Conservation (phyloP, 2,329 filamentous ascomycete genomes). For the Zymoseptoria passerinii region DNA sequence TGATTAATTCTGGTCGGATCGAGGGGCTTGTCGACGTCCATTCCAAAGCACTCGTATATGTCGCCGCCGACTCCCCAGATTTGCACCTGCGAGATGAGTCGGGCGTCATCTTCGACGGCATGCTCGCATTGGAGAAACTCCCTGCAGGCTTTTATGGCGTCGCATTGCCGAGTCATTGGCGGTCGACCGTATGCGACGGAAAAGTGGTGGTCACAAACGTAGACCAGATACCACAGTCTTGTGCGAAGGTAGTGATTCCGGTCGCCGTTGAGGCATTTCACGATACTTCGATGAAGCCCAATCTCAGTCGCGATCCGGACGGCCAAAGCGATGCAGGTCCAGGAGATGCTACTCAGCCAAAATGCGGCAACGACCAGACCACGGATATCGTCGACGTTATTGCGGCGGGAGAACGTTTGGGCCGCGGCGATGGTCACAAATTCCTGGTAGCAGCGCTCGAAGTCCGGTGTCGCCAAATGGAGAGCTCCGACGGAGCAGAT, state of each 20-base stretch:
- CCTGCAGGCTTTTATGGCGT: constrained; percentile 24
- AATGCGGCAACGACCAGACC: constrained; percentile 33
- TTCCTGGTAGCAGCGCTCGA: constrained; percentile 26
- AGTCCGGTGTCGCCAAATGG: constrained; percentile 21
- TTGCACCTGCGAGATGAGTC: constrained; percentile 23
- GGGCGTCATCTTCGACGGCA: constrained; percentile 24
- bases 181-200: constrained; percentile 32
- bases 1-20: constrained; percentile 27
- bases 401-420: constrained; percentile 22
- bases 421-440: constrained; percentile 24
- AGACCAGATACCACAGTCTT: constrained; percentile 34
- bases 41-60: constrained; percentile 25
- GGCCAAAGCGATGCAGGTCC: constrained; percentile 26
- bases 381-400: constrained; percentile 25
- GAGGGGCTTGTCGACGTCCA: constrained; percentile 23
- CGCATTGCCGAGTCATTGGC: constrained; percentile 30
- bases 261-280: constrained; percentile 29
- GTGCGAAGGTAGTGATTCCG: constrained; percentile 28
- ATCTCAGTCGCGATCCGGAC: constrained; percentile 35
- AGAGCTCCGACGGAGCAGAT: constrained; percentile 31
- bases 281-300: constrained; percentile 33
- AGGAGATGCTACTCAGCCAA: constrained; percentile 30
- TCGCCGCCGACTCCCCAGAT: constrained; percentile 21
- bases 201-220: constrained; percentile 35
- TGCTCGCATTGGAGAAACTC: constrained; percentile 28